Evolutionary conservation across 148 eudicot genomes (phyloP).

Genomic region (Rhododendron henanense): DNA sequence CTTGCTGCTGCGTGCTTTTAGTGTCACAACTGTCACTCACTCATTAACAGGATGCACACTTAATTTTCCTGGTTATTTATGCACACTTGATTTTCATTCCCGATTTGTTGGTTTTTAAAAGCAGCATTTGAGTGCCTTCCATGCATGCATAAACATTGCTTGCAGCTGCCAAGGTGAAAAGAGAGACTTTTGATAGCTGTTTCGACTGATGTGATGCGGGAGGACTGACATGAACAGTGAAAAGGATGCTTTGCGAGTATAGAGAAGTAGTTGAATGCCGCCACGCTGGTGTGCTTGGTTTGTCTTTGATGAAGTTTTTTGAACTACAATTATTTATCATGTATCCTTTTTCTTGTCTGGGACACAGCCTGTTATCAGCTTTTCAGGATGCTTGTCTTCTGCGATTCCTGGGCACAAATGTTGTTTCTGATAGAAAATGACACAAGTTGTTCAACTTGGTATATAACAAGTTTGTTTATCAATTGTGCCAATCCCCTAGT

Average conservation of each 20-base stretch:
- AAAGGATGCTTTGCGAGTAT: neutral
- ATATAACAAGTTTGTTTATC: neutral
- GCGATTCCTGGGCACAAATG: neutral
- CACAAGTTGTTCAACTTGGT: neutral
- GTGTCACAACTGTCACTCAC: neutral
- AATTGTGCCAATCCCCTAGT: neutral
- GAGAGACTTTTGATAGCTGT: neutral
- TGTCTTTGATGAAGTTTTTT: neutral
- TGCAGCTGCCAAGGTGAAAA: neutral
- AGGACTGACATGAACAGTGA: neutral
- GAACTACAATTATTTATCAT: neutral
- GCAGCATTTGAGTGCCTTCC: neutral
- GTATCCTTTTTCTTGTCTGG: neutral
- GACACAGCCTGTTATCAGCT: neutral
- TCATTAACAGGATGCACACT: neutral
- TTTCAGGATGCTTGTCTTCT: neutral
- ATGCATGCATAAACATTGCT: neutral
- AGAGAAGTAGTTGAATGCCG: neutral
- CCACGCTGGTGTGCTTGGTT: neutral
- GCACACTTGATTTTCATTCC: neutral
- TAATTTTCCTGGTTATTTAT: neutral
- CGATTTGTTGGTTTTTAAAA: neutral
- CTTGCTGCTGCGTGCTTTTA: neutral
- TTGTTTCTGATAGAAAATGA: neutral
- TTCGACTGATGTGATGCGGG: neutral